phyloP scores from a whole-genome alignment of 495 filamentous ascomycete genomes.

The Hypoxylon crocopeplum region DNA sequence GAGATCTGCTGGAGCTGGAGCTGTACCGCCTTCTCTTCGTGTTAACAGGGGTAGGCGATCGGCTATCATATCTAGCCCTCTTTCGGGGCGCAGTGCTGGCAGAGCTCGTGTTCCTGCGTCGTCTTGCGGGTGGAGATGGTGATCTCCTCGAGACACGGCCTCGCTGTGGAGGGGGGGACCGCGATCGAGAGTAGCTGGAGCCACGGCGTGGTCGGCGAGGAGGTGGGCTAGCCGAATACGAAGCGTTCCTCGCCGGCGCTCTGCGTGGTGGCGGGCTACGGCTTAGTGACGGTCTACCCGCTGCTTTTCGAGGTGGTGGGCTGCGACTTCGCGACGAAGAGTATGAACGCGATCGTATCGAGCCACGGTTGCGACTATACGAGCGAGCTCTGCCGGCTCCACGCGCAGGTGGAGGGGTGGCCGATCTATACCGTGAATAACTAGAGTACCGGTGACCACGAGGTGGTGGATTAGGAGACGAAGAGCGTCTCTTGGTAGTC shows the following conservation, averaged over 20 bases:
- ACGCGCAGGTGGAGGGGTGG: slow-evolving; percentile 31
- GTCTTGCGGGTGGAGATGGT: slow-evolving; percentile 20
- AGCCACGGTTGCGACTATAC: slow-evolving; percentile 27
- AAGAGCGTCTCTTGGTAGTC: slow-evolving; percentile 15
- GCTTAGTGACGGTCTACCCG: slow-evolving; percentile 11
- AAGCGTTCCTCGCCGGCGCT: slow-evolving; percentile 31
- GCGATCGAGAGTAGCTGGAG: slow-evolving; percentile 36
- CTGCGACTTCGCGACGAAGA: slow-evolving; percentile 35
- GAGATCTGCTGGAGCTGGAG: slow-evolving; percentile 30
- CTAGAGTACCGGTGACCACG: slow-evolving; percentile 26
- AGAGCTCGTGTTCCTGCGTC: slow-evolving; percentile 25
- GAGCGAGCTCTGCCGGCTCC: slow-evolving; percentile 28
- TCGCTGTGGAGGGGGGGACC: slow-evolving; percentile 15
- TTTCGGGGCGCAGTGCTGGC: slow-evolving; percentile 31
- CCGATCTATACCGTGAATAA: slow-evolving; percentile 40
- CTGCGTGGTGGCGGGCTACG: slow-evolving; percentile 40
- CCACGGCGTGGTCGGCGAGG: slow-evolving; percentile 27
- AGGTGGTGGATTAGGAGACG: slow-evolving; percentile 32
- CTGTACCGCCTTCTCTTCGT: slow-evolving; percentile 41
- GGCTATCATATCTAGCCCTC: slow-evolving; percentile 26
- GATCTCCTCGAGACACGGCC: slow-evolving; percentile 15
- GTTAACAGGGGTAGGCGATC: slow-evolving; percentile 19
- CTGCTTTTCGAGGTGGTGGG: slow-evolving; percentile 33
- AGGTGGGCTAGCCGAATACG: slow-evolving; percentile 43
- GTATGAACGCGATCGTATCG: slow-evolving; percentile 32